Evolutionary conservation across 257 asterid species (phyloP), one percentile per base, ranked within the genome.

Genomic region (Solanum corneliomulleri): DNA sequence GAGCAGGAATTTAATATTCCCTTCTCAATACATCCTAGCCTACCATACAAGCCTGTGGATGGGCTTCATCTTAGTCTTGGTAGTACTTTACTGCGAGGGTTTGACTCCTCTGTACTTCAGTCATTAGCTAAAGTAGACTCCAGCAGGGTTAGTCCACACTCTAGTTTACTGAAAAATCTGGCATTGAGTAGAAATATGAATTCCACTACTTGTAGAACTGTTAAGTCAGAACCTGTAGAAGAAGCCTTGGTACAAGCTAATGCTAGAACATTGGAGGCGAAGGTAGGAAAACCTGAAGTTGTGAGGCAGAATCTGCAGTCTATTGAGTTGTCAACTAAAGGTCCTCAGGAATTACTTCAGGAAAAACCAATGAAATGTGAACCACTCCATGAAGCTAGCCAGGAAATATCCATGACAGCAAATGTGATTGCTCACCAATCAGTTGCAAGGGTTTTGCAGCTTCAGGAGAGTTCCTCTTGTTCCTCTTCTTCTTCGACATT

Each of bases 51-150:
- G 84, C 42, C 87, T 44, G 94, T 87, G 5, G 97, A 91, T 90
- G 90, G 93, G 14, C 98, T 96, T 71, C 90, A 93, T 85, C 94
- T 96, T 82, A 90, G 95, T 91, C 98, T 96, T 86, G 91, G 92
- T 86, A 87, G 91, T 77, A 89, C 94, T 10, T 83, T 47, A 83
- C 71, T 47, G 80, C 71, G 85, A 75, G 90, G 82, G 45, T 64
- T 85, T 76, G 90, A 87, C 82, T 88, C 88, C 27, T 87, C 86
- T 64, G 58, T 58, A 86, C 90, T 83, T 64, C 90, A 76, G 60
- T 76, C 88, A 86, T 85, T 92, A 9, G 87, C 84, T 70, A 88
- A 86, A 87, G 45, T 81, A 29, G 89, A 77, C 69, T 62, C 89
- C 45, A 83, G 84, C 66, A 88, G 64, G 87, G 86, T 69, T 86